Evolutionary conservation across 2,329 filamentous ascomycete species (phyloP).

Genomic region (Cordyceps pruinosa): DNA sequence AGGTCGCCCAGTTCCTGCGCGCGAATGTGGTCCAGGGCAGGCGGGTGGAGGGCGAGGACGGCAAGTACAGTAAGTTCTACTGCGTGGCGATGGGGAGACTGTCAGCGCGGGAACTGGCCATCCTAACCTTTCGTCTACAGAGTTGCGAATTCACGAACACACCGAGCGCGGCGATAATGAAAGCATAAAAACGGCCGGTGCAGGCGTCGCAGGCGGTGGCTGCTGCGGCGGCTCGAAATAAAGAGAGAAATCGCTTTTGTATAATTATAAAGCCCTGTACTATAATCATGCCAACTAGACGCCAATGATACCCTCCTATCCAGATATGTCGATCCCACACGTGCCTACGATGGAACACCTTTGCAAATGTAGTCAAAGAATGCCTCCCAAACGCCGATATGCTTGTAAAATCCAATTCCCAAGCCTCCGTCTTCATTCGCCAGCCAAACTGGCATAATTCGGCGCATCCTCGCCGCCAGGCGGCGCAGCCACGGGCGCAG

Average conservation of each 20-base stretch:
- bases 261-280: constrained; percentile 14
- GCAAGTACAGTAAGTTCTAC: constrained; percentile 52
- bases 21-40: constrained; percentile 86
- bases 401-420: constrained; percentile 15
- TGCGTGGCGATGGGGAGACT: not conserved
- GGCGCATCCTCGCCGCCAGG: constrained; percentile 67
- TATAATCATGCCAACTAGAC: constrained; percentile 6
- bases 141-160: constrained; percentile 79
- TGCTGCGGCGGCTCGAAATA: constrained; percentile 19
- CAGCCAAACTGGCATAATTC: constrained; percentile 78
- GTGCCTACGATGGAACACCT: not conserved
- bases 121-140: constrained; percentile 36
- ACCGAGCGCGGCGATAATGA: constrained; percentile 94
- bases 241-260: not conserved
- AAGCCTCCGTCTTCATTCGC: constrained; percentile 61
- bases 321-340: not conserved
- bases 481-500: constrained; percentile 59
- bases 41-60: constrained; percentile 32
- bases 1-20: constrained; percentile 71
- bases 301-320: constrained; percentile 25
- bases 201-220: constrained; percentile 22
- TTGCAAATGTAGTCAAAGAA: constrained; percentile 15
- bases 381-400: constrained; percentile 24
- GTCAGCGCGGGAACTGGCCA: not conserved
- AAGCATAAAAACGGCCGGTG: constrained; percentile 62